phyloP scores from a whole-genome alignment of 2,329 filamentous ascomycete genomes.

The Penicillium verrucosum region DNA sequence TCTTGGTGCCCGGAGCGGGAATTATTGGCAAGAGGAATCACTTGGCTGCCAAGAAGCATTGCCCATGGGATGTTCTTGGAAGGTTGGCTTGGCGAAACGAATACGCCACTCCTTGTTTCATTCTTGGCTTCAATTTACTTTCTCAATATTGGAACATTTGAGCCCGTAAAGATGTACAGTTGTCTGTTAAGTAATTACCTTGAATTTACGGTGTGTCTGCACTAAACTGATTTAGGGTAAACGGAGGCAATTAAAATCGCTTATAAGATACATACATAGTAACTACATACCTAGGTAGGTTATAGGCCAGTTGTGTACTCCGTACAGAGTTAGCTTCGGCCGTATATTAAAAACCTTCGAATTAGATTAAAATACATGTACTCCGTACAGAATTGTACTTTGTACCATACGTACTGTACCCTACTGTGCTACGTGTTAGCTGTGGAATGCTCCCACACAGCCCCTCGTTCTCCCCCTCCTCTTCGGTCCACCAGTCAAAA shows the following conservation, averaged over 20 bases:
- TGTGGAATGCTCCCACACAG: constrained; percentile 17
- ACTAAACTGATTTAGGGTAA: neutral
- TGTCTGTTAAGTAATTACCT: neutral
- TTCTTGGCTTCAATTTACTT: neutral
- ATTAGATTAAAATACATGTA: neutral
- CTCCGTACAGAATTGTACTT: neutral
- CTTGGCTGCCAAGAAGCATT: constrained; percentile 28
- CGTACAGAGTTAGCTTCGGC: neutral
- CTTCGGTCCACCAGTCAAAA: constrained; percentile 16
- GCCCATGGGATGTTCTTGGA: constrained; percentile 12
- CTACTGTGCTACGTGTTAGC: constrained; percentile 9
- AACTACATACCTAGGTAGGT: too few relatives aligned
- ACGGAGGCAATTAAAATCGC: neutral
- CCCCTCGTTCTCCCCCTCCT: constrained; percentile 10
- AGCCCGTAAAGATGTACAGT: neutral
- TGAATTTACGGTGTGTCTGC: neutral
- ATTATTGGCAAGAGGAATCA: constrained; percentile 25
- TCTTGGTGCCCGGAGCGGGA: constrained; percentile 25
- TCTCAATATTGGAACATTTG: neutral
- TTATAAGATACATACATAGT: neutral
- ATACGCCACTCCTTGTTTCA: neutral
- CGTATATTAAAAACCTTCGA: neutral
- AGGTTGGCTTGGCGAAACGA: constrained; percentile 16
- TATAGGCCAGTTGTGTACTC: neutral
- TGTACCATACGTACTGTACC: constrained; percentile 2